Evolutionary conservation across 148 eudicot species (phyloP), one percentile per base, ranked within the genome.

Genomic region (Cornus suecica): DNA sequence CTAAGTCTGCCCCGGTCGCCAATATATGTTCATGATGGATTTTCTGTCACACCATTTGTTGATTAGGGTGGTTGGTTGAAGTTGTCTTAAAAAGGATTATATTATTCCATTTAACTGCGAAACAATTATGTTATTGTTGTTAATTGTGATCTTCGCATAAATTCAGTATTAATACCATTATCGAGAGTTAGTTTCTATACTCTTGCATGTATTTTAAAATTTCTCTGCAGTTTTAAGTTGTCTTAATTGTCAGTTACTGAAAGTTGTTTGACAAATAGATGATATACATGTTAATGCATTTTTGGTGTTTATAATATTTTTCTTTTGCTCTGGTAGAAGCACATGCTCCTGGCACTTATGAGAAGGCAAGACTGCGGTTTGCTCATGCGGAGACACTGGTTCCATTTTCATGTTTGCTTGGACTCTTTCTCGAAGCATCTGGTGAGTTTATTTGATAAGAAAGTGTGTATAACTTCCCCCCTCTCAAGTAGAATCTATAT

Each of bases 341-440:
- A 79, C 86, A 79, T 70, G 86, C 92, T 65, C 86, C 84, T 71
- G 94, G 99, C 52, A 93, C 91, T 74, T 93, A 88, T 83, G 99
- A 96, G 70, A 88, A 93, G 87, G 94, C 98, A 71, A 84, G 93
- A 68, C 86, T 93, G 80, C 92, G 93, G 32, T 93, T 96, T 80
- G 99, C 99, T 72, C 99, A 96, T 83, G 99, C 99, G 13, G 99
- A 96, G 77, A 96, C 99, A 62, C 70, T 96, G 31, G 87, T 96
- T 85, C 99, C 99, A 34, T 96, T 96, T 82, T 91, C 99, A 75
- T 93, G 99, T 86, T 87, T 96, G 69, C 83, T 96, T 73, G 99
- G 99, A 65, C 92, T 96, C 37, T 91, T 90, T 85, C 97, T 93
- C 69, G 89, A 93, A 76, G 93, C 88, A 87, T 68, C 98, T 71